phyloP scores from a whole-genome alignment of 1,284 basidiomycete genomes.

The Lignosus rhinocerotis region DNA sequence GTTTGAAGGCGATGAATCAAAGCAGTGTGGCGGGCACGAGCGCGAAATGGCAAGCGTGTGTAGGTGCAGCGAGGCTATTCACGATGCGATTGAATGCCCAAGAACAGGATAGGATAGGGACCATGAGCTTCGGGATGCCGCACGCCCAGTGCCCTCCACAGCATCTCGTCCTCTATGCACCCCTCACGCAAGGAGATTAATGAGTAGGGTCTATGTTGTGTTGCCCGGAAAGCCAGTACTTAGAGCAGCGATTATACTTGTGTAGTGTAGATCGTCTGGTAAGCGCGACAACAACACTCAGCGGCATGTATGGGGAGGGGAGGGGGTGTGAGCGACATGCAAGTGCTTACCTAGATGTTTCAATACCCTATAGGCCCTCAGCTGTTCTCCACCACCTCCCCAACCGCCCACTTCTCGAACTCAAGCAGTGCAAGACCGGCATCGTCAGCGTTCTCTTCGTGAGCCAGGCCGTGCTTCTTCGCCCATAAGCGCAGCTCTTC shows the following conservation, averaged over 20 bases:
- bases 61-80: neutral
- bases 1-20: neutral
- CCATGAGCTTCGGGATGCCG: neutral
- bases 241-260: slow-evolving; percentile 14
- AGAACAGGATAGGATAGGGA: neutral
- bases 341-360: slow-evolving; percentile 4
- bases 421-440: slow-evolving; percentile 49
- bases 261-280: slow-evolving; percentile 2
- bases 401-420: slow-evolving; percentile 69
- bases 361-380: neutral
- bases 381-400: slow-evolving; percentile 36
- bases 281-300: neutral
- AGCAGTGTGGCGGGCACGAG: neutral
- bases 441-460: slow-evolving; percentile 33
- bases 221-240: neutral
- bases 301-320: neutral
- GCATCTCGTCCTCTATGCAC: neutral
- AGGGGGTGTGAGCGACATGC: too few species aligned
- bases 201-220: neutral
- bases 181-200: neutral
- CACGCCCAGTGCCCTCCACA: neutral
- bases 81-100: neutral
- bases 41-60: neutral
- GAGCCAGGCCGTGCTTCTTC: slow-evolving; percentile 48
- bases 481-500: slow-evolving; percentile 74